These are phyloP conservation scores for Podospora didyma DNA, from an alignment of 495 filamentous ascomycete genomes.

Conservation along the genomic window DNA sequence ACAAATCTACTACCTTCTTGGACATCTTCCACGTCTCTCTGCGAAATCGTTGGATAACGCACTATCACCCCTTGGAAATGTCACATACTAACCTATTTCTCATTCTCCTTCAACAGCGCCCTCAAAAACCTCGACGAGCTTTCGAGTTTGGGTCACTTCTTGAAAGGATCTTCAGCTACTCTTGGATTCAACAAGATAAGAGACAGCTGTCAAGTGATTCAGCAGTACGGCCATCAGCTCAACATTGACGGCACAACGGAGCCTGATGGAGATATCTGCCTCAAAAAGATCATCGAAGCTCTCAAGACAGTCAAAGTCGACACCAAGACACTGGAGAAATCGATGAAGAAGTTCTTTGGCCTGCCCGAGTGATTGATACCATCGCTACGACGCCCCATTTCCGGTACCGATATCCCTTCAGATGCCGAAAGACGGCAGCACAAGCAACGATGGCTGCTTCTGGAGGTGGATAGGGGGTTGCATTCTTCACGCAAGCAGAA, in stretches of 20 bases:
- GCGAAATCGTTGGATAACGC: too few relatives aligned
- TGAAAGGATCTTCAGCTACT: constrained; percentile 97
- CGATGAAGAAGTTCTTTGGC: constrained; percentile 69
- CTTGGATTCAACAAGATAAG: constrained; percentile 89
- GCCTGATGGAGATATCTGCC: constrained; percentile 59
- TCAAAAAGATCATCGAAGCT: constrained; percentile 65
- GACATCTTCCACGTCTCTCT: too few relatives aligned
- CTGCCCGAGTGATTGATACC: constrained; percentile 29
- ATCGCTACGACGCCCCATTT: not conserved
- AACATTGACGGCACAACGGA: constrained; percentile 70
- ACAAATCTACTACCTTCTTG: too few relatives aligned
- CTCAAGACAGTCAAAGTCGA: constrained; percentile 69
- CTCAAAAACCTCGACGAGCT: constrained; percentile 63
- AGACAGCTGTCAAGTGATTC: constrained; percentile 92
- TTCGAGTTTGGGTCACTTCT: constrained; percentile 85
- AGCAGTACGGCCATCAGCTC: constrained; percentile 78
- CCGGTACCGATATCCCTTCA: not conserved
- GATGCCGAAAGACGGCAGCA: constrained; percentile 2
- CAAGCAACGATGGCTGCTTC: constrained; percentile 15
- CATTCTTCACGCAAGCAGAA: not conserved
- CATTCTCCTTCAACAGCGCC: constrained; percentile 43
- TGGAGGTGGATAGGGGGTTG: not conserved
- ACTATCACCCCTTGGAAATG: too few relatives aligned
- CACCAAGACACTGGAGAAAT: constrained; percentile 67
- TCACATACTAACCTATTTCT: constrained; percentile 7